Conservation (phyloP, 1,284 basidiomycete genomes). For the Anthracocystis panici-leucophaei region DNA sequence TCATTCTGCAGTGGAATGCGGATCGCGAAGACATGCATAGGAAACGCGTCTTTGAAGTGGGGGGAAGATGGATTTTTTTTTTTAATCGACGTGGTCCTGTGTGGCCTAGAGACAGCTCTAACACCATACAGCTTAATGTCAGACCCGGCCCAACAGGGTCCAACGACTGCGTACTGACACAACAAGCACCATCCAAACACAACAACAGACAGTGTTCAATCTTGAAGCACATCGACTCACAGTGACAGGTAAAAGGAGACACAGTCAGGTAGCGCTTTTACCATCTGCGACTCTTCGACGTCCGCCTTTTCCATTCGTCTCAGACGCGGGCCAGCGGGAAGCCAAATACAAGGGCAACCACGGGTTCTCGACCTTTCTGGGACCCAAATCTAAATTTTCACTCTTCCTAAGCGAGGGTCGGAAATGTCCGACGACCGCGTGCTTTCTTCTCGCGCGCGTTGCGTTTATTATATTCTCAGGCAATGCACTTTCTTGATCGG, state of each 20-base stretch:
- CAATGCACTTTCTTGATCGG: too few relatives aligned
- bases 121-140: background rate
- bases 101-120: background rate
- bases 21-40: background rate
- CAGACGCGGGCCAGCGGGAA: too few relatives aligned
- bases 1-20: constrained; percentile 15
- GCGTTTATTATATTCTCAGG: background rate
- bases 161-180: too few relatives aligned
- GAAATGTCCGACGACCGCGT: constrained; percentile 39
- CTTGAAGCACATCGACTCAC: too few relatives aligned
- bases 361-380: too few relatives aligned
- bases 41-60: background rate
- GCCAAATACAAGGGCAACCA: too few relatives aligned
- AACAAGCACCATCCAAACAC: background rate
- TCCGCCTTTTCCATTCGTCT: too few relatives aligned
- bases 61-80: background rate
- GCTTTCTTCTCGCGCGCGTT: constrained; percentile 4
- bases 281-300: too few relatives aligned
- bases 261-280: too few relatives aligned
- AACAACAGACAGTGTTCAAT: background rate
- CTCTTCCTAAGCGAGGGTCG: constrained; percentile 27
- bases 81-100: constrained; percentile 7
- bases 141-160: too few relatives aligned
- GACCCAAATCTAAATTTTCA: background rate
- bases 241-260: too few relatives aligned